phyloP scores from a whole-genome alignment of 2,329 filamentous ascomycete species.

The Fusarium nematophilum region DNA sequence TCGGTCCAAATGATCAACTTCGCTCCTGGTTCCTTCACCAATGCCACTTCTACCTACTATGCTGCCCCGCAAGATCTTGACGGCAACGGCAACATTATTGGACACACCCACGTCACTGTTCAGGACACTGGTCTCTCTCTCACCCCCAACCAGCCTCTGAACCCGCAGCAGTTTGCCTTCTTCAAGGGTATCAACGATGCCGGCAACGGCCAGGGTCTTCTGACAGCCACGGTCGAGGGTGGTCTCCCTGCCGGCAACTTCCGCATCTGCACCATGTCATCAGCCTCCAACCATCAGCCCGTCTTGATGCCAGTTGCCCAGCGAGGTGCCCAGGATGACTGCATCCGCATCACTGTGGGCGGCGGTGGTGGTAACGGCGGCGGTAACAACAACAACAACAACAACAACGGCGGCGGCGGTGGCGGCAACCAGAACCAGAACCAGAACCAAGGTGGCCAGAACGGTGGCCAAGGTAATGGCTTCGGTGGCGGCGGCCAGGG shows the following conservation, averaged over 20 bases:
- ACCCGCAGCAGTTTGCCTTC: slow-evolving; percentile 67
- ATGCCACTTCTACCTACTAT: slow-evolving; percentile 70
- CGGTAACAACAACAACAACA: slow-evolving; percentile 29
- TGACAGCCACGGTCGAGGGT: slow-evolving; percentile 64
- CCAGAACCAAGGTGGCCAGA: slow-evolving; percentile 25
- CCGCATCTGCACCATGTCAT: slow-evolving; percentile 72
- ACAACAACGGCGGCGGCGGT: slow-evolving; percentile 19
- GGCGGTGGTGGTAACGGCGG: slow-evolving; percentile 38
- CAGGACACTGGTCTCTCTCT: slow-evolving; percentile 64
- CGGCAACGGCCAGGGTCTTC: slow-evolving; percentile 65
- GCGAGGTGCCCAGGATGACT: slow-evolving; percentile 75
- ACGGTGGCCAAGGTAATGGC: slow-evolving; percentile 11
- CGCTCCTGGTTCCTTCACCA: slow-evolving; percentile 69
- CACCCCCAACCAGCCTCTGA: slow-evolving; percentile 63
- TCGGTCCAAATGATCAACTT: slow-evolving; percentile 65
- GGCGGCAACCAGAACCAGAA: slow-evolving; percentile 26
- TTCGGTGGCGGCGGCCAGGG: slow-evolving; percentile 5
- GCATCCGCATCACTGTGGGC: slow-evolving; percentile 69
- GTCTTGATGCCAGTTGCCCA: slow-evolving; percentile 75
- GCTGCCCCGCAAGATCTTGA: slow-evolving; percentile 67
- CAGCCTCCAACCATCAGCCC: slow-evolving; percentile 74
- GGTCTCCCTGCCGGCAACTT: slow-evolving; percentile 73
- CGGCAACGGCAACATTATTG: slow-evolving; percentile 61
- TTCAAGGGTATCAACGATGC: slow-evolving; percentile 76
- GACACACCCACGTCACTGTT: slow-evolving; percentile 70